These are phyloP conservation scores for Pulveroboletus sp. DNA, from an alignment of 1,284 basidiomycete species.

Conservation along the genomic window DNA sequence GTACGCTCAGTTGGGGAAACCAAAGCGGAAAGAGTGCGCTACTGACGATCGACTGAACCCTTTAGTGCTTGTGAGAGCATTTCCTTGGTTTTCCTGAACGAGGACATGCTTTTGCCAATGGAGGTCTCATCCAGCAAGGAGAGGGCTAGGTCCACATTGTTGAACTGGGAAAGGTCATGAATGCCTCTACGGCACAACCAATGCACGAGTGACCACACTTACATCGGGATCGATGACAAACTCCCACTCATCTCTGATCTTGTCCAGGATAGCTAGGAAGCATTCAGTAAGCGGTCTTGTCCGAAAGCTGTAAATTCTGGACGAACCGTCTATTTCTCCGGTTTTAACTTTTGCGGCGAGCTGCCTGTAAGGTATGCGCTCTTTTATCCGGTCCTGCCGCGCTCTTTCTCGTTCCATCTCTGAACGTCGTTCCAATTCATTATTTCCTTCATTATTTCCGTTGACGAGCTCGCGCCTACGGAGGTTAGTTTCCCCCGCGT, in stretches of 20 bases:
- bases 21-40: conserved; percentile 9
- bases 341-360: conserved; percentile 54
- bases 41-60: conserved; percentile 82
- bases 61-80: conserved; percentile 78
- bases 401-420: conserved; percentile 61
- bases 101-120: conserved; percentile 68
- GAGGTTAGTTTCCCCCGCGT: conserved; percentile 47
- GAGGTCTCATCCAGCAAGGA: conserved; percentile 79
- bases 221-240: conserved; percentile 85
- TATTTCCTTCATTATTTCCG: conserved; percentile 50
- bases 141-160: conserved; percentile 87
- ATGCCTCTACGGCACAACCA: neutral
- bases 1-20: conserved; percentile 3
- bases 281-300: conserved; percentile 6
- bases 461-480: conserved; percentile 57
- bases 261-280: conserved; percentile 71
- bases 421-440: conserved; percentile 54
- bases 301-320: neutral
- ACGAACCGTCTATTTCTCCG: conserved; percentile 78
- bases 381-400: conserved; percentile 64
- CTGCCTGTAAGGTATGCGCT: conserved; percentile 61
- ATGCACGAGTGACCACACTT: conserved; percentile 31
- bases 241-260: conserved; percentile 89
- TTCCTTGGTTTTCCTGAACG: conserved; percentile 73
- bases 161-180: conserved; percentile 60